phyloP scores from a whole-genome alignment of 2,329 filamentous ascomycete species.

The Clonostachys rosea region DNA sequence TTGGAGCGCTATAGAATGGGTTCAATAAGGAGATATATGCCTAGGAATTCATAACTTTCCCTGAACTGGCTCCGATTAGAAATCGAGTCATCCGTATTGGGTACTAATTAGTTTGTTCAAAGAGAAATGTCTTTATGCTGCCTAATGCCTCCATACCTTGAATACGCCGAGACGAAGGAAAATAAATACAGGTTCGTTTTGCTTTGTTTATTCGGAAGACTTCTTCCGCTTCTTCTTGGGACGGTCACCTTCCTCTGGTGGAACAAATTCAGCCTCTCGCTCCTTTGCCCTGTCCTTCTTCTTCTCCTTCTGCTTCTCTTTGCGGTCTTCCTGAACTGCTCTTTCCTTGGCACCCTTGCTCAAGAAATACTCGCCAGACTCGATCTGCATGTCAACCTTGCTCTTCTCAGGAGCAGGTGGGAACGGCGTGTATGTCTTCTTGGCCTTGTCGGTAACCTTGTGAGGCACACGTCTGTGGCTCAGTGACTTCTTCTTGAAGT shows the following conservation, averaged over 20 bases:
- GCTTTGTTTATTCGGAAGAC: slow-evolving; percentile 19
- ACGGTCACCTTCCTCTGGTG: slow-evolving; percentile 70
- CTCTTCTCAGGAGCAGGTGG: slow-evolving; percentile 96
- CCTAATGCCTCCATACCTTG: no score
- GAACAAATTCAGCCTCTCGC: slow-evolving; percentile 79
- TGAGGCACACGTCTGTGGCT: slow-evolving; percentile 77
- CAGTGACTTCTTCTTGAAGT: slow-evolving; percentile 92
- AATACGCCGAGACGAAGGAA: no score
- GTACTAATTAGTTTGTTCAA: not conserved
- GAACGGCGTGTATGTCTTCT: slow-evolving; percentile 96
- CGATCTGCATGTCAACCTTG: slow-evolving; percentile 97
- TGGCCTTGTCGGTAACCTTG: slow-evolving; percentile 87
- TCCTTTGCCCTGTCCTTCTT: slow-evolving; percentile 85
- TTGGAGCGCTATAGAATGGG: slow-evolving; percentile 1
- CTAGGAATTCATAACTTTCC: not conserved
- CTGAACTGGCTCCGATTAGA: not conserved
- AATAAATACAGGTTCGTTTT: no score
- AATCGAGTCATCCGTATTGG: no score
- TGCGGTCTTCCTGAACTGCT: slow-evolving; percentile 70
- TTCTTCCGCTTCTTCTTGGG: slow-evolving; percentile 64
- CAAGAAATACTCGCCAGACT: slow-evolving; percentile 95
- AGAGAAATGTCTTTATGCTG: no score
- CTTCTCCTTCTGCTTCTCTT: slow-evolving; percentile 81
- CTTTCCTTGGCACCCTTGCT: slow-evolving; percentile 89
- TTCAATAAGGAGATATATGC: not conserved